These are phyloP conservation scores for Clarireedia monteithiana DNA, from an alignment of 2,329 filamentous ascomycete species.

Conservation along the genomic window DNA sequence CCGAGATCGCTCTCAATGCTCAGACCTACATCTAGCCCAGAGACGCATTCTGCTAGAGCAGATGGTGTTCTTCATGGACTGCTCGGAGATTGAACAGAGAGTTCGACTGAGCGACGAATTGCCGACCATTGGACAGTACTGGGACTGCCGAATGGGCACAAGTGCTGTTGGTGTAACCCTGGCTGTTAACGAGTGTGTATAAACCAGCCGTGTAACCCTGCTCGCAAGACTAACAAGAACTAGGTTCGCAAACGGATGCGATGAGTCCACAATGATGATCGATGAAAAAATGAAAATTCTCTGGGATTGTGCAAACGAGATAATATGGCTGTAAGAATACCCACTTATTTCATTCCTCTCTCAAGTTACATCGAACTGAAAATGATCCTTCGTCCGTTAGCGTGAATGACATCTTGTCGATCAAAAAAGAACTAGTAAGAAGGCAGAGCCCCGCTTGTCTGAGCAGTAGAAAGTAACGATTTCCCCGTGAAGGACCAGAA, in stretches of 20 bases:
- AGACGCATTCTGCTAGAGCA: constrained; percentile 16
- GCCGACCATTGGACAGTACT: constrained; percentile 20
- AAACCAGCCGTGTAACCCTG: not conserved
- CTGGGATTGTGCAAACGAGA: constrained; percentile 21
- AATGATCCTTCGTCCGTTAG: not conserved
- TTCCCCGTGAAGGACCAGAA: not conserved
- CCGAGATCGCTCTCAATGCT: not conserved
- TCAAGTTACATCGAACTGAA: not conserved
- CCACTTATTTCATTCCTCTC: too few species aligned
- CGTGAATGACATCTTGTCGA: constrained; percentile 21
- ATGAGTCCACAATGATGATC: not conserved
- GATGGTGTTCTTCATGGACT: constrained; percentile 17
- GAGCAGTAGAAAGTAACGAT: not conserved
- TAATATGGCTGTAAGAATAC: constrained; percentile 16
- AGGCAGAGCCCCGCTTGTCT: not conserved
- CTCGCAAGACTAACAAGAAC: not conserved
- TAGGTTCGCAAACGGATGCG: not conserved
- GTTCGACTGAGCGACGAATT: constrained; percentile 11
- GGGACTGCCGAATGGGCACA: constrained; percentile 20
- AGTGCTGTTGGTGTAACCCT: constrained; percentile 19
- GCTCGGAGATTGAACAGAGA: constrained; percentile 18
- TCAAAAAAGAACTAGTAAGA: constrained; percentile 19
- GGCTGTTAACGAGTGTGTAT: constrained; percentile 18
- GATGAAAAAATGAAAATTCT: constrained; percentile 12
- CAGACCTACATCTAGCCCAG: constrained; percentile 6